Evolutionary conservation across 805 yeast species (phyloP).

Genomic region (Pichia insulana): DNA sequence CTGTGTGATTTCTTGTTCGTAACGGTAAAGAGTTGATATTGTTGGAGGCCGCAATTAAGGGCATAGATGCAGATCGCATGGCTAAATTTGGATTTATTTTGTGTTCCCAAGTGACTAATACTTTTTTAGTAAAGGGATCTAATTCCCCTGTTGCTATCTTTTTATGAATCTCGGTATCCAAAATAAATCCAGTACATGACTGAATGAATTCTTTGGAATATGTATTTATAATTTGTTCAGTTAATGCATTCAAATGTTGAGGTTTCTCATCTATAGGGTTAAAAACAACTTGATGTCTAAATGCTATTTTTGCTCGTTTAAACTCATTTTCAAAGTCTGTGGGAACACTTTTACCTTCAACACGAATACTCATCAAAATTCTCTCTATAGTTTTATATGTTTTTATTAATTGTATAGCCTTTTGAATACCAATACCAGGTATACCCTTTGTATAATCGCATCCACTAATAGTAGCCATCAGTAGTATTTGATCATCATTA

Average conservation of each 20-base stretch:
- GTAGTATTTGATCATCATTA: conserved; percentile 50
- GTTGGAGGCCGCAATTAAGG: background rate
- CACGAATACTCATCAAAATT: conserved; percentile 44
- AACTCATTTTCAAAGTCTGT: conserved; percentile 51
- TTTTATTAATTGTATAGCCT: conserved; percentile 56
- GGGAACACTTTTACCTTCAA: conserved; percentile 59
- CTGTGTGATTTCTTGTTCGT: conserved; percentile 2
- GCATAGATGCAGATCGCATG: conserved; percentile 5
- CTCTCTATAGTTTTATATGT: conserved; percentile 44
- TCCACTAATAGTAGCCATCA: conserved; percentile 85
- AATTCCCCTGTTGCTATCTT: conserved; percentile 56
- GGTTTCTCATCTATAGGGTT: conserved; percentile 47
- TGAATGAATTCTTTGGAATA: conserved; percentile 16
- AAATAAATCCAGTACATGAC: conserved; percentile 38
- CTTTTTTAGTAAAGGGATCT: conserved; percentile 52
- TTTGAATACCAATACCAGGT: conserved; percentile 69
- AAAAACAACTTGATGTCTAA: conserved; percentile 78
- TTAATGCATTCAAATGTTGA: conserved; percentile 52
- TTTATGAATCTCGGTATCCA: conserved; percentile 39
- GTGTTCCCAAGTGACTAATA: conserved; percentile 40
- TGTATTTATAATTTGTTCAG: conserved; percentile 30
- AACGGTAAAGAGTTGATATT: background rate
- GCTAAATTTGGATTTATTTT: conserved; percentile 14
- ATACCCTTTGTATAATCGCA: conserved; percentile 93
- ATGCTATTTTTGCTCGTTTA: conserved; percentile 63